A percentile compares a stretch with the other conserved stretches of the same genome.
Conservation (phyloP, 1,139 yeast genomes). For the Candida sanyaensis region DNA sequence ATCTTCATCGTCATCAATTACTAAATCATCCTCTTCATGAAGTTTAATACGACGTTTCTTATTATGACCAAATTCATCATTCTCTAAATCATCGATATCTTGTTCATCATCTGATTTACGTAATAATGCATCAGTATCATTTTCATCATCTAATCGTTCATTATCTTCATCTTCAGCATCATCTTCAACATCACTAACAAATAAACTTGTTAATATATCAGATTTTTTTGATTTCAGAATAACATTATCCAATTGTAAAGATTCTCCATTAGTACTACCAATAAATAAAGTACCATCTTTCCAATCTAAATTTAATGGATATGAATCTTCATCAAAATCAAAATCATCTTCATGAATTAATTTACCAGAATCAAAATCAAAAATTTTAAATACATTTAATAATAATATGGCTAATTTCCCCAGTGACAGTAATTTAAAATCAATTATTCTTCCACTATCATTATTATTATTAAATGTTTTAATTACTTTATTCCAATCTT, state of each 20-base stretch:
- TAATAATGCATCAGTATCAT: slow-evolving; percentile 25
- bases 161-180: slow-evolving; percentile 28
- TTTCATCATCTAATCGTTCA: slow-evolving; percentile 21
- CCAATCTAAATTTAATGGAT: slow-evolving; percentile 16
- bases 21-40: slow-evolving; percentile 26
- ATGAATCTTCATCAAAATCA: slow-evolving; percentile 15
- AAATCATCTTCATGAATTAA: slow-evolving; percentile 11
- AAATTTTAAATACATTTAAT: slow-evolving; percentile 13
- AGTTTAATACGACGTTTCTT: slow-evolving; percentile 13
- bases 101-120: slow-evolving; percentile 20
- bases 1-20: slow-evolving; percentile 19
- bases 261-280: slow-evolving; percentile 61
- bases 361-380: slow-evolving; percentile 11
- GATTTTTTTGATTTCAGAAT: slow-evolving; percentile 24
- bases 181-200: no score
- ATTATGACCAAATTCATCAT: neutral
- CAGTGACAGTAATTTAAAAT: slow-evolving; percentile 11
- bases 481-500: slow-evolving; percentile 25
- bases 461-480: slow-evolving; percentile 12
- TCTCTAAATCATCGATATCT: slow-evolving; percentile 10
- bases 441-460: slow-evolving; percentile 14
- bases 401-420: slow-evolving; percentile 16
- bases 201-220: slow-evolving; percentile 24
- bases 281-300: slow-evolving; percentile 25
- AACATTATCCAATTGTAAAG: slow-evolving; percentile 37